These are phyloP conservation scores for Tephrocybe rancida DNA, from an alignment of 768 basidiomycete genomes.

Conservation along the genomic window DNA sequence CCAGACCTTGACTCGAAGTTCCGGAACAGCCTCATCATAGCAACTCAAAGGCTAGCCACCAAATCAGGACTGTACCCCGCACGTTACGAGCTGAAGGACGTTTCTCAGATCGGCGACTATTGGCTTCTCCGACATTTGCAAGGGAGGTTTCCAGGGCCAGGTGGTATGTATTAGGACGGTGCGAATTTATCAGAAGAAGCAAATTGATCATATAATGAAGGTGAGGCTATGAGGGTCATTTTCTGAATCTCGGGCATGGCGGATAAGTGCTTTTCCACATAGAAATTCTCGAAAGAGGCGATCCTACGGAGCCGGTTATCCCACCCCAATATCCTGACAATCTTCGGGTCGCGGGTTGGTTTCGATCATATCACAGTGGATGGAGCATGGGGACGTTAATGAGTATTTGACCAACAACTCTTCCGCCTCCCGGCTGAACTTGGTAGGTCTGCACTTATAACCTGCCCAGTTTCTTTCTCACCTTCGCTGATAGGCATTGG, in stretches of 20 bases:
- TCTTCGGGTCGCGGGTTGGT: neutral
- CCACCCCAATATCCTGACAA: neutral
- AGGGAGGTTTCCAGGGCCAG: neutral
- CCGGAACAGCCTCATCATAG: neutral
- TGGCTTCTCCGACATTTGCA: neutral
- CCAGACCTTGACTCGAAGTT: neutral
- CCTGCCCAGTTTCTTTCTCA: neutral
- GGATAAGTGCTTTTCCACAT: neutral
- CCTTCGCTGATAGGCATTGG: neutral
- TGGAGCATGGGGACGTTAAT: neutral
- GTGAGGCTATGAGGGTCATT: neutral
- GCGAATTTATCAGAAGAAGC: neutral
- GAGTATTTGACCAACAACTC: neutral
- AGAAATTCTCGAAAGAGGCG: neutral
- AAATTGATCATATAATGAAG: neutral
- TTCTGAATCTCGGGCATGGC: neutral
- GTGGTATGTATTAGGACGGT: neutral
- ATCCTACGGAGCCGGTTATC: neutral
- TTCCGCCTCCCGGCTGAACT: neutral
- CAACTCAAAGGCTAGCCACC: neutral
- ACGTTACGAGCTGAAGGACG: neutral
- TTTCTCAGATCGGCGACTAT: neutral
- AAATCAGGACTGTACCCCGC: neutral
- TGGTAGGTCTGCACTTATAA: neutral
- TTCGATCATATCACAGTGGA: neutral